Conservation (phyloP, 1,284 basidiomycete species). For the Sphagnurus paluster region DNA sequence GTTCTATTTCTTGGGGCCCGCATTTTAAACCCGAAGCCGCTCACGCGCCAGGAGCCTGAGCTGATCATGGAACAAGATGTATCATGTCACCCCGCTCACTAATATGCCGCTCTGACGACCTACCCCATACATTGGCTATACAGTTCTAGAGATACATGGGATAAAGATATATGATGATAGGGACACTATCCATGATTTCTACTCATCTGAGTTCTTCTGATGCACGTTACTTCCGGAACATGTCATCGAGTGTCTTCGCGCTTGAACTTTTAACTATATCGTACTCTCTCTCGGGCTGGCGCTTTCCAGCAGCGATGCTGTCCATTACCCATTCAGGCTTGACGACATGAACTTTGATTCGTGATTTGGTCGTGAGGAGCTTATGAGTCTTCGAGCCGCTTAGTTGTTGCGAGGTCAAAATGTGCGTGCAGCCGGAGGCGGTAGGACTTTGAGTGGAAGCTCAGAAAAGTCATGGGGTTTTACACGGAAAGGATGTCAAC, state of each 20-base stretch:
- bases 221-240: conserved; percentile 18
- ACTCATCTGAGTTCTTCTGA: neutral
- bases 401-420: conserved; percentile 67
- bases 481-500: conserved; percentile 16
- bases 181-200: neutral
- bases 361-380: conserved; percentile 49
- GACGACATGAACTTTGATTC: conserved; percentile 53
- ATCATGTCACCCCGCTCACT: too few species aligned
- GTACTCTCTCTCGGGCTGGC: conserved; percentile 58
- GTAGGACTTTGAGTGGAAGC: conserved; percentile 44
- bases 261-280: conserved; percentile 40
- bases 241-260: conserved; percentile 29
- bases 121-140: conserved; percentile 4
- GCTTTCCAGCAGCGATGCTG: conserved; percentile 56
- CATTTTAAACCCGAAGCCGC: too few species aligned
- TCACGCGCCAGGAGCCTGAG: too few species aligned
- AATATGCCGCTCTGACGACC: conserved; percentile 7
- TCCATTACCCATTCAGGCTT: conserved; percentile 73
- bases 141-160: neutral
- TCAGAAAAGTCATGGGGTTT: conserved; percentile 9
- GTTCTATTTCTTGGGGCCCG: too few species aligned
- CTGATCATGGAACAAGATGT: too few species aligned
- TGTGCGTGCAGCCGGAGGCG: conserved; percentile 65
- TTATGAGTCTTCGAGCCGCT: conserved; percentile 66
- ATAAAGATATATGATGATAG: neutral